These are phyloP conservation scores for Parathielavia hyrcaniae DNA, from an alignment of 495 filamentous ascomycete species.

Conservation along the genomic window DNA sequence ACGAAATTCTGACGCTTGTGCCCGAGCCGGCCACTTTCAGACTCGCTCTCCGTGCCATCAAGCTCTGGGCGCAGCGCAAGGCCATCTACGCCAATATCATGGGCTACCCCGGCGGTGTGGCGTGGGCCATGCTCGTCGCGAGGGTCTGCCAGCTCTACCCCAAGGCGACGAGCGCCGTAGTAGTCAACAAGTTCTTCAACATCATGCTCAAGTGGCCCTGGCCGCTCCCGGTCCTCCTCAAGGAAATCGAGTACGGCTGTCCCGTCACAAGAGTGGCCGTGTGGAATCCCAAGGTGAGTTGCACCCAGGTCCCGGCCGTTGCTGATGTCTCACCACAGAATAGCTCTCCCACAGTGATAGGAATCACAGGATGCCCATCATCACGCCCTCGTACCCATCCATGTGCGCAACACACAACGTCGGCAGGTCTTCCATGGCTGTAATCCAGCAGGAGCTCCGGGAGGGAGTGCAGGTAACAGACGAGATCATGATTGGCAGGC, in stretches of 20 bases:
- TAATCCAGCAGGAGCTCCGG: constrained; percentile 76
- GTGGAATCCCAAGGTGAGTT: constrained; percentile 84
- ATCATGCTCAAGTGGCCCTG: constrained; percentile 89
- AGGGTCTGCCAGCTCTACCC: constrained; percentile 97
- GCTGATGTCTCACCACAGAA: constrained; percentile 33
- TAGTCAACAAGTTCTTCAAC: constrained; percentile 87
- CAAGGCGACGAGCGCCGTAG: constrained; percentile 74
- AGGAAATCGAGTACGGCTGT: constrained; percentile 77
- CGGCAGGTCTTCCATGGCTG: constrained; percentile 71
- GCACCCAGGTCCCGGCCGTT: background rate
- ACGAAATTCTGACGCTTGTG: constrained; percentile 81
- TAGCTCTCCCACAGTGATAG: constrained; percentile 75
- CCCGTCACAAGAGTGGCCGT: constrained; percentile 62
- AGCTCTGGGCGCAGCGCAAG: constrained; percentile 90
- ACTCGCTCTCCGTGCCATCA: constrained; percentile 80
- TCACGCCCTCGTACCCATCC: constrained; percentile 90
- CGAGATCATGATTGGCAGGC: constrained; percentile 66
- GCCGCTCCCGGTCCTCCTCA: constrained; percentile 85
- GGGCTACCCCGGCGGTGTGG: constrained; percentile 92
- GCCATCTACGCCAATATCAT: constrained; percentile 94
- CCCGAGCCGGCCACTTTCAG: constrained; percentile 85
- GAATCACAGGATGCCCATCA: constrained; percentile 91
- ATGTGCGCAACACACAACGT: constrained; percentile 97
- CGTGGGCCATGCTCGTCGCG: constrained; percentile 96
- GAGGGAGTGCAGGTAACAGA: constrained; percentile 71